Conservation (phyloP, 1,139 yeast genomes). For the Yamadazyma triangularis region DNA sequence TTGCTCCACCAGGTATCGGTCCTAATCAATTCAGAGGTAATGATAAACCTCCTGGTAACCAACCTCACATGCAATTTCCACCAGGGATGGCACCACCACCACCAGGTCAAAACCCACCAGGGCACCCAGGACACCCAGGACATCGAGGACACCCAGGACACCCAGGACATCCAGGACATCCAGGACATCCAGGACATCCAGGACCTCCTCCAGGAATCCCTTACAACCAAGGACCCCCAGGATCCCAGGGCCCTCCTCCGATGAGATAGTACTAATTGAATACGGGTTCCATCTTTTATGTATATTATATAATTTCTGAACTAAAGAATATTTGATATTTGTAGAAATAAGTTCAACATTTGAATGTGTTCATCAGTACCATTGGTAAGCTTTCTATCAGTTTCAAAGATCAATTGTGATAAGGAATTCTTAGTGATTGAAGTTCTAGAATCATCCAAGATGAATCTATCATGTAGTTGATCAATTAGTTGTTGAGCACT, state of each 20-base stretch:
- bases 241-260: slow-evolving; percentile 7
- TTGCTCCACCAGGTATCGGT: slow-evolving; percentile 17
- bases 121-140: no score
- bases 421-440: slow-evolving; percentile 60
- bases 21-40: slow-evolving; percentile 22
- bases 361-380: slow-evolving; percentile 94
- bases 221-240: slow-evolving; percentile 12
- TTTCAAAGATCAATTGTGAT: slow-evolving; percentile 61
- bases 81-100: slow-evolving; percentile 11
- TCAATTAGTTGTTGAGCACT: slow-evolving; percentile 75
- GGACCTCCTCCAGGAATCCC: slow-evolving; percentile 1
- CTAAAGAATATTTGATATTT: slow-evolving; percentile 46
- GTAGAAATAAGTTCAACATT: slow-evolving; percentile 62
- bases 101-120: neutral
- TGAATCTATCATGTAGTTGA: slow-evolving; percentile 73
- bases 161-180: slow-evolving; percentile 13
- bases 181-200: slow-evolving; percentile 9
- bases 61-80: slow-evolving; percentile 10
- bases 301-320: neutral
- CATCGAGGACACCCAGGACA: slow-evolving; percentile 10
- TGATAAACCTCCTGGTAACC: slow-evolving; percentile 7
- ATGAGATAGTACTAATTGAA: neutral
- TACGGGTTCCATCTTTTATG: neutral
- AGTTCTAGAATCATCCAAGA: slow-evolving; percentile 52
- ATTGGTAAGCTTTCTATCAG: slow-evolving; percentile 70